Evolutionary conservation across 225 moss, liverwort and hornwort species (phyloP).

Genomic region (Thuidium tamariscinum): DNA sequence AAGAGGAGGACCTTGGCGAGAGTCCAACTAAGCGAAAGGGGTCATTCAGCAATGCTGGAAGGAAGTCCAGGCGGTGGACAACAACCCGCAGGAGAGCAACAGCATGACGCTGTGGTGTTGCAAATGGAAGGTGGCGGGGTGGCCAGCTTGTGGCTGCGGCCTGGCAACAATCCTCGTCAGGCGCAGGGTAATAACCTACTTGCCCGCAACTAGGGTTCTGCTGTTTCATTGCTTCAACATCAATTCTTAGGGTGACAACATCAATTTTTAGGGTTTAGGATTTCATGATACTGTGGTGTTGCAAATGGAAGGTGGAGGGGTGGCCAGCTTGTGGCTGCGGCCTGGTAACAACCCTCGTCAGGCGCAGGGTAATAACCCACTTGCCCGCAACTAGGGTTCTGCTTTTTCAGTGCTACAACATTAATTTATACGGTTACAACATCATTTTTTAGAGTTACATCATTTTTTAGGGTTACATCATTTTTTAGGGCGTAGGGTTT

Average conservation of each 20-base stretch:
- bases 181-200: background rate
- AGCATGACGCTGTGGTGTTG: background rate
- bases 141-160: background rate
- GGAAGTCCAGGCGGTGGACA: background rate
- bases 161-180: background rate
- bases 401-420: background rate
- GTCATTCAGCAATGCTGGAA: background rate
- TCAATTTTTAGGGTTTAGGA: background rate
- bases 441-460: no score
- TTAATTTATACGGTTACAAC: background rate
- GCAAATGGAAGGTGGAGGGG: conserved; percentile 10
- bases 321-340: background rate
- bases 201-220: background rate
- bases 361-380: background rate
- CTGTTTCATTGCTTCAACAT: background rate
- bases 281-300: background rate
- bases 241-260: background rate
- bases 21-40: background rate
- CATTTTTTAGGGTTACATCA: background rate
- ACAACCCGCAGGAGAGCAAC: background rate
- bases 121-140: conserved; percentile 10
- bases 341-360: background rate
- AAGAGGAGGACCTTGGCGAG: background rate
- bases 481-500: background rate
- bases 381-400: background rate